phyloP scores from a whole-genome alignment of 1,284 basidiomycete species.

The Cystobasidium slooffiae region DNA sequence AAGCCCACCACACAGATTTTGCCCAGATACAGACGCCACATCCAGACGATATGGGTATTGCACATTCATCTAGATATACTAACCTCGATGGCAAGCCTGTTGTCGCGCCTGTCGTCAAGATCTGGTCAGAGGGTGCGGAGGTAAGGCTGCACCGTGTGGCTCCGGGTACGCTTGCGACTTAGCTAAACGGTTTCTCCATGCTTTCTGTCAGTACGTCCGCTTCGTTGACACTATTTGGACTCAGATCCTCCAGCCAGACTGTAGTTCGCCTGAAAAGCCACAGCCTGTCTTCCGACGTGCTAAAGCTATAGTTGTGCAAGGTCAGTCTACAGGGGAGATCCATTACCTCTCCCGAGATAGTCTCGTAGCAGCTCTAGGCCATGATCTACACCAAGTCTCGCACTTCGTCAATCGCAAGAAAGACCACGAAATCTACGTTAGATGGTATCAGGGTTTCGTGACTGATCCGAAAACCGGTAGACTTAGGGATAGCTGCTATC shows the following conservation, averaged over 20 bases:
- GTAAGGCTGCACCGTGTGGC: neutral
- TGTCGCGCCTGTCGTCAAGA: constrained; percentile 16
- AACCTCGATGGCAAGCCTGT: constrained; percentile 35
- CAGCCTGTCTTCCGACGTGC: neutral
- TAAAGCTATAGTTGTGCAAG: constrained; percentile 37
- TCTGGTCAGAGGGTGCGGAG: constrained; percentile 23
- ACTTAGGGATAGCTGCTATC: constrained; percentile 10
- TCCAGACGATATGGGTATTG: constrained; percentile 9
- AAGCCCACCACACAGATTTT: neutral
- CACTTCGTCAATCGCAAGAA: constrained; percentile 23
- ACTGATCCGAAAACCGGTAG: constrained; percentile 13
- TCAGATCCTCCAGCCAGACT: neutral
- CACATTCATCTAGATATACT: constrained; percentile 21
- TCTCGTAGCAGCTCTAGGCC: constrained; percentile 5
- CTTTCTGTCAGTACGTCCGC: constrained; percentile 25
- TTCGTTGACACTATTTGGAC: constrained; percentile 36
- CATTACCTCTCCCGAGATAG: constrained; percentile 18
- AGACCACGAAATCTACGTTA: constrained; percentile 32
- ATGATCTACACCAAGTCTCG: constrained; percentile 15
- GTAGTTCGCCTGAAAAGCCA: neutral
- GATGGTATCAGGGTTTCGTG: constrained; percentile 22
- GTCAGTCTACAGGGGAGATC: constrained; percentile 20
- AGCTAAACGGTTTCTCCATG: neutral
- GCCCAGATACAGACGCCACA: neutral
- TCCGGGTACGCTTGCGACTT: neutral